Conservation (phyloP, 2,329 filamentous ascomycete genomes). For the Podosphaera xanthii region DNA sequence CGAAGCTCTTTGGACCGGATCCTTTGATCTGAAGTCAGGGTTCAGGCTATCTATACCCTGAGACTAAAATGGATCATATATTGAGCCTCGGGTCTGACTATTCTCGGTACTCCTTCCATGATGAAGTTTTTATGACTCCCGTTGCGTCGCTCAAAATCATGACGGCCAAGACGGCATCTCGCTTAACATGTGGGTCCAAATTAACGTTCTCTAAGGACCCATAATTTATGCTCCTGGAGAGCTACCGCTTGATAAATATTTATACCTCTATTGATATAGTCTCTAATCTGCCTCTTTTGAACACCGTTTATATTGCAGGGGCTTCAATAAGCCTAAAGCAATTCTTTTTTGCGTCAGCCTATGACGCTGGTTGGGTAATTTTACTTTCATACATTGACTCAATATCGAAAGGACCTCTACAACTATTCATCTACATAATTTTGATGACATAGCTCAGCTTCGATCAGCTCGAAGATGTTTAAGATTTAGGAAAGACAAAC, state of each 20-base stretch:
- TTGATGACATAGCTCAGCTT: neutral
- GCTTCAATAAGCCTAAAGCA: neutral
- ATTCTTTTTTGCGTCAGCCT: neutral
- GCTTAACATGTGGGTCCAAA: neutral
- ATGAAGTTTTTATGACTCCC: neutral
- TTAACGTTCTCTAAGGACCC: neutral
- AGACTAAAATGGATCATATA: neutral
- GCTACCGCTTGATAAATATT: neutral
- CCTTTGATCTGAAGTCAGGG: neutral
- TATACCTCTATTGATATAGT: too few species aligned
- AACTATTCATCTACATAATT: neutral
- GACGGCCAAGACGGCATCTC: neutral
- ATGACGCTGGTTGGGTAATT: neutral
- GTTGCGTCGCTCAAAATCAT: neutral
- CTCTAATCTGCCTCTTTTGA: too few species aligned
- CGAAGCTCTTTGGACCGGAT: neutral
- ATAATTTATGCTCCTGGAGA: neutral
- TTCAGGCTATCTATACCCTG: neutral
- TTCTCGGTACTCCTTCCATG: neutral
- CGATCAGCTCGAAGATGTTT: neutral
- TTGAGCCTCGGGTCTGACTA: neutral
- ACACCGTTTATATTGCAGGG: neutral
- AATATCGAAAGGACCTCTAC: neutral
- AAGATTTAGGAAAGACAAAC: neutral
- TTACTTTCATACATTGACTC: neutral